Conservation (phyloP, 1,284 basidiomycete species). For the Cystobasidium pallidum region DNA sequence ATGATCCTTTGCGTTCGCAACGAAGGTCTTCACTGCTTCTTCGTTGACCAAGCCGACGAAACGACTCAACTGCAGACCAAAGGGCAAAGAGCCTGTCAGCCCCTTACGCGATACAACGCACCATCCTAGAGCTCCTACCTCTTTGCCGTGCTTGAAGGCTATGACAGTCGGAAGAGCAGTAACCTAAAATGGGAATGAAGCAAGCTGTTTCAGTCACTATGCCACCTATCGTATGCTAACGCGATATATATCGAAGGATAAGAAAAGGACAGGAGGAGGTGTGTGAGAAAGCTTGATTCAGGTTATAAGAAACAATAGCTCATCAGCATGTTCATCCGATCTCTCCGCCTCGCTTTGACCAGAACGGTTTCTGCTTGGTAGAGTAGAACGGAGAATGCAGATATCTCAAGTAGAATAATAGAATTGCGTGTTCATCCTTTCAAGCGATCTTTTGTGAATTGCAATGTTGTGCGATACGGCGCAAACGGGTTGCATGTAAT, state of each 20-base stretch:
- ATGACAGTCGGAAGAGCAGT: slow-evolving; percentile 37
- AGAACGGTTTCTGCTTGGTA: neutral
- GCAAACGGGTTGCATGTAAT: no score
- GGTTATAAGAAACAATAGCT: slow-evolving; percentile 17
- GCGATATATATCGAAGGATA: neutral
- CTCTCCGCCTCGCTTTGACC: neutral
- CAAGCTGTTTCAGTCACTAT: no score
- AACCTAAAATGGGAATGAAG: slow-evolving; percentile 12
- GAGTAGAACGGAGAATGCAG: slow-evolving; percentile 10
- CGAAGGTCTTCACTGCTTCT: slow-evolving; percentile 40
- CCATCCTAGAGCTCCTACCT: slow-evolving; percentile 12
- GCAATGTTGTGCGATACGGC: no score
- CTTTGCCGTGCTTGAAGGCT: slow-evolving; percentile 45
- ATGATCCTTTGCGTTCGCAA: slow-evolving; percentile 38
- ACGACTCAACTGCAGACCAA: slow-evolving; percentile 19
- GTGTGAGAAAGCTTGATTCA: slow-evolving; percentile 17
- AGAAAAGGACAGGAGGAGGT: neutral
- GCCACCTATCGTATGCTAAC: no score
- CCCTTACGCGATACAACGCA: no score
- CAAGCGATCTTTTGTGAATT: neutral
- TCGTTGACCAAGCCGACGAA: slow-evolving; percentile 40
- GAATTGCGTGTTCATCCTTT: slow-evolving; percentile 40
- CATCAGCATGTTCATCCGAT: slow-evolving; percentile 13
- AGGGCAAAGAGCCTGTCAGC: neutral
- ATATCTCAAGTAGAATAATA: slow-evolving; percentile 46